phyloP scores from a whole-genome alignment of 1,284 basidiomycete genomes.

The Rhodotorula sp. region DNA sequence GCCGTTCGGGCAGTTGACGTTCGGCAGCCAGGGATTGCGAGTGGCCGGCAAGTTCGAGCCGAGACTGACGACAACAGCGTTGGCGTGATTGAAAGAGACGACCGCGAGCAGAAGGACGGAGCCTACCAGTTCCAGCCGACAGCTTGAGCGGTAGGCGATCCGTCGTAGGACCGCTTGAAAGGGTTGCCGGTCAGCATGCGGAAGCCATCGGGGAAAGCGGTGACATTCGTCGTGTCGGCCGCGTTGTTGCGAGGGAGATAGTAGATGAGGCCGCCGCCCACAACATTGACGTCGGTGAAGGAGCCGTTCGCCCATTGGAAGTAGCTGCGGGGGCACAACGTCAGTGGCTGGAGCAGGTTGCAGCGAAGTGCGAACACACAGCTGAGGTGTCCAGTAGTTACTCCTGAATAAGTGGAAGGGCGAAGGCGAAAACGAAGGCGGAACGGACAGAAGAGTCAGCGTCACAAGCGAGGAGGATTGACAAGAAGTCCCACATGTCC shows the following conservation, averaged over 20 bases:
- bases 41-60: slow-evolving; percentile 9
- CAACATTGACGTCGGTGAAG: slow-evolving; percentile 18
- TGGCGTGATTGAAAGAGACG: neutral
- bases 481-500: slow-evolving; percentile 31
- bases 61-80: neutral
- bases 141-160: slow-evolving; percentile 47
- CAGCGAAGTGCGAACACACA: neutral
- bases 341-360: neutral
- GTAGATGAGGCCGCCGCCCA: slow-evolving; percentile 25
- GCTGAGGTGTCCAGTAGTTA: slow-evolving; percentile 24
- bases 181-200: slow-evolving; percentile 54
- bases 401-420: neutral
- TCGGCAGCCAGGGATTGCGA: slow-evolving; percentile 49
- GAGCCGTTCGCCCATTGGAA: slow-evolving; percentile 35
- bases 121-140: slow-evolving; percentile 48
- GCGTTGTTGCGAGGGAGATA: slow-evolving; percentile 19
- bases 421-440: too few relatives aligned
- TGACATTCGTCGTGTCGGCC: slow-evolving; percentile 42
- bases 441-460: neutral
- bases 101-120: slow-evolving; percentile 11
- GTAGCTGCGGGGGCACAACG: slow-evolving; percentile 15
- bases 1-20: slow-evolving; percentile 50
- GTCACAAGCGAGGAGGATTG: too few relatives aligned
- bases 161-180: slow-evolving; percentile 50
- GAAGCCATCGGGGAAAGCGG: slow-evolving; percentile 55